These are phyloP conservation scores for Xylariaceae sp. DNA, from an alignment of 2,329 filamentous ascomycete genomes.

Conservation along the genomic window DNA sequence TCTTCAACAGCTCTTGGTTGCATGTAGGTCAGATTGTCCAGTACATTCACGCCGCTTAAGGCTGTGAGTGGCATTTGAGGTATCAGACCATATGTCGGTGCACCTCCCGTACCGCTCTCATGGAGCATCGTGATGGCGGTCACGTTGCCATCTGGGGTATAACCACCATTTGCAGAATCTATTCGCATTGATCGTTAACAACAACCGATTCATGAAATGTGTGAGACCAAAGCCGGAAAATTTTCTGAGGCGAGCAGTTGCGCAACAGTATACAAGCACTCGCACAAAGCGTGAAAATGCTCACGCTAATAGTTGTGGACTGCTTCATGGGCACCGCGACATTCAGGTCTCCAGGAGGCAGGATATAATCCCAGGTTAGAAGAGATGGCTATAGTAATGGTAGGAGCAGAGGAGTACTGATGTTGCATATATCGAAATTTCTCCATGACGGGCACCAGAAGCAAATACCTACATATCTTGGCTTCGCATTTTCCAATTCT, in stretches of 20 bases:
- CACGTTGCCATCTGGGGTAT: conserved; percentile 46
- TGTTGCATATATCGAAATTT: too few species aligned
- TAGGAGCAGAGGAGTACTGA: too few species aligned
- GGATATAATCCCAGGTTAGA: not conserved
- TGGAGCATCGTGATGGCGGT: conserved; percentile 57
- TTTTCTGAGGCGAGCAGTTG: not conserved
- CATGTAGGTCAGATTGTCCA: conserved; percentile 53
- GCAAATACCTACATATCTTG: too few species aligned
- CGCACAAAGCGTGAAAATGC: not conserved
- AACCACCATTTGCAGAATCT: conserved; percentile 41
- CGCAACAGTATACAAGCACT: not conserved
- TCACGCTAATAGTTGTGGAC: not conserved
- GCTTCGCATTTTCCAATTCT: not conserved
- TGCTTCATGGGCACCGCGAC: not conserved
- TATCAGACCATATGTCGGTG: conserved; percentile 60
- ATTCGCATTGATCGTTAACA: not conserved
- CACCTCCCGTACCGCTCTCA: conserved; percentile 60
- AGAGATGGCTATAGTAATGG: too few species aligned
- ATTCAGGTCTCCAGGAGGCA: not conserved
- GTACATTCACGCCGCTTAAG: conserved; percentile 46
- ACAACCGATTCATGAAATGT: not conserved
- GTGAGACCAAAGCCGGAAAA: too few species aligned
- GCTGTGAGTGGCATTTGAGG: conserved; percentile 50
- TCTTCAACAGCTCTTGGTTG: conserved; percentile 44
- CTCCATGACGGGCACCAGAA: too few species aligned